Conservation (phyloP, 129 eudicot species). For the Artemisia tridentata region DNA sequence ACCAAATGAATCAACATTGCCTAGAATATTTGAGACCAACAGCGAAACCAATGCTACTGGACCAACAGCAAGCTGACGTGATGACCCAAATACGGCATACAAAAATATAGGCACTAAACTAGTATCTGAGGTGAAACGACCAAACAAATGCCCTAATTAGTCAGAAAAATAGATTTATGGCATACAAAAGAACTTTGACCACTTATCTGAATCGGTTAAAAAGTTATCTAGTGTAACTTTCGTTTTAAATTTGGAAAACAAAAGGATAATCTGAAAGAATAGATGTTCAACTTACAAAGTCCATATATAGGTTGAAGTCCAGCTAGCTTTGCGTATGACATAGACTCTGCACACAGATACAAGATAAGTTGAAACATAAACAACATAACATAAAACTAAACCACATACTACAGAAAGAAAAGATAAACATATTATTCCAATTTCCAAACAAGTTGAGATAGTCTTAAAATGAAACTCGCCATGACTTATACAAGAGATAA, state of each 20-base stretch:
- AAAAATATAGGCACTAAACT: conserved; percentile 91
- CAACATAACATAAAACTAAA: neutral
- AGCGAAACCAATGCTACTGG: conserved; percentile 96
- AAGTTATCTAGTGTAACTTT: conserved; percentile 6
- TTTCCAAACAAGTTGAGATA: neutral
- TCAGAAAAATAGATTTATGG: conserved; percentile 15
- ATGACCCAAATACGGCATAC: conserved; percentile 89
- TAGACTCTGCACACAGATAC: conserved; percentile 52
- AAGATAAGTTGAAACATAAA: neutral
- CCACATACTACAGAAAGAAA: neutral
- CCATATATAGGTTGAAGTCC: conserved; percentile 97
- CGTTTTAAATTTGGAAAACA: neutral
- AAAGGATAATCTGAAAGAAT: neutral
- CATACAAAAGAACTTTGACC: neutral
- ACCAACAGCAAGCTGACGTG: conserved; percentile 98
- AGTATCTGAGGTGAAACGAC: conserved; percentile 57
- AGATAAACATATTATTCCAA: neutral
- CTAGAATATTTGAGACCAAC: conserved; percentile 81
- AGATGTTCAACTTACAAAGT: conserved; percentile 72
- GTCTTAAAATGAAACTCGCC: too few species aligned
- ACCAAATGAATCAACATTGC: conserved; percentile 67
- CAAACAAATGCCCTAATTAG: conserved; percentile 22
- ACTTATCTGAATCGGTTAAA: neutral
- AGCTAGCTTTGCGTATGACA: conserved; percentile 99
- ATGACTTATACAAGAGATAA: too few species aligned